These are phyloP conservation scores for Trapa incisa DNA, from an alignment of 345 rosid species.

Conservation along the genomic window DNA sequence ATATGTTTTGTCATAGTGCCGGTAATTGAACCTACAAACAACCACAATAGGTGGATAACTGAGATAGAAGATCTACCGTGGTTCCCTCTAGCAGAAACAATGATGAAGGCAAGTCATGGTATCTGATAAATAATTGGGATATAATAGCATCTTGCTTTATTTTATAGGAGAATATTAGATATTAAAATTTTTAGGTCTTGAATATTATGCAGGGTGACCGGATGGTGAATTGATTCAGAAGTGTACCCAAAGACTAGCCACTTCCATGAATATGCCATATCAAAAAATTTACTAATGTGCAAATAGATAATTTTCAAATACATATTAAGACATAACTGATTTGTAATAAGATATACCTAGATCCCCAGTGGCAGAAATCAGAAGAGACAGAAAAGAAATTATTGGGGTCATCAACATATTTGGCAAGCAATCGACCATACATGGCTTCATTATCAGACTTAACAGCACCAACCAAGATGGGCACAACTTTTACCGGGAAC, in stretches of 20 bases:
- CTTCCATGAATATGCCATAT: too few species aligned
- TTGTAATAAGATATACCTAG: conserved; percentile 34
- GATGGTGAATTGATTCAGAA: neutral
- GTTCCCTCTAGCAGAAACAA: neutral
- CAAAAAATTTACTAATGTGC: neutral
- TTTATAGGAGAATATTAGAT: neutral
- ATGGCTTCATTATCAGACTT: conserved; percentile 70
- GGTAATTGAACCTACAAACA: conserved; percentile 53
- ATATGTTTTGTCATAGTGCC: conserved; percentile 46
- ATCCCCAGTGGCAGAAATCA: conserved; percentile 99
- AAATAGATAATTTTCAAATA: neutral
- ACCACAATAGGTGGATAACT: neutral
- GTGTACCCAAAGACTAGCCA: too few species aligned
- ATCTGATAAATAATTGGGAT: neutral
- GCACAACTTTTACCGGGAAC: conserved; percentile 74
- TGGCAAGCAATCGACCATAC: conserved; percentile 71
- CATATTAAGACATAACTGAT: neutral
- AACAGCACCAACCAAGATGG: conserved; percentile 83
- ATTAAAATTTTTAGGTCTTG: neutral
- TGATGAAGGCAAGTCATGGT: neutral
- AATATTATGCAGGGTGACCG: neutral
- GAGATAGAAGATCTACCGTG: neutral
- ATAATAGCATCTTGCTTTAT: neutral
- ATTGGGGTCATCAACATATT: conserved; percentile 73
- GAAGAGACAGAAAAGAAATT: conserved; percentile 94